Evolutionary conservation across 225 moss, liverwort and hornwort species (phyloP).

Genomic region (Polytrichum commune): DNA sequence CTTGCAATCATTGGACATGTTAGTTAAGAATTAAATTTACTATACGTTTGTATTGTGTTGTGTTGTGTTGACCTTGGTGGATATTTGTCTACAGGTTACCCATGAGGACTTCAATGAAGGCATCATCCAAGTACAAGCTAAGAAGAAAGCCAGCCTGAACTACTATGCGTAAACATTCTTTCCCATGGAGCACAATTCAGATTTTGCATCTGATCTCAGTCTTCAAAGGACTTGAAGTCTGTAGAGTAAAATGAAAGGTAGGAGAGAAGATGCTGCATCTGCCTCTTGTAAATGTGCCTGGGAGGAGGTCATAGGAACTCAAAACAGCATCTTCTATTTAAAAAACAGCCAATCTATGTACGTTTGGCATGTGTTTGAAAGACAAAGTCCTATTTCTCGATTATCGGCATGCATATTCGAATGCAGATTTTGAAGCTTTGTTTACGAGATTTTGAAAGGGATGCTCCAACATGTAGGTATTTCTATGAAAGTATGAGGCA

Average conservation of each 20-base stretch:
- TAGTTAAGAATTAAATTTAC: neutral
- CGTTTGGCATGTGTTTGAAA: too few species aligned
- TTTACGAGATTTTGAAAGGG: too few species aligned
- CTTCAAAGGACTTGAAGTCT: slow-evolving; percentile 3
- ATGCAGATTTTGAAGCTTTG: too few species aligned
- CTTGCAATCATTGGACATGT: neutral
- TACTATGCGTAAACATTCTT: slow-evolving; percentile 69
- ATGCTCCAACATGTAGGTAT: too few species aligned
- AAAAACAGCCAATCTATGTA: too few species aligned
- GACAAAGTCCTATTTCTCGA: too few species aligned
- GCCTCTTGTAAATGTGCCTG: slow-evolving; percentile 34
- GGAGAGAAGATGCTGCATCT: slow-evolving; percentile 3
- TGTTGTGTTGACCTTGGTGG: too few species aligned
- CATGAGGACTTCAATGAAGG: slow-evolving; percentile 98
- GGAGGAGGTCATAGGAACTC: neutral
- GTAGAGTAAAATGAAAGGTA: neutral
- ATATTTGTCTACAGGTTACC: slow-evolving; percentile 57
- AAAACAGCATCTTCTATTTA: too few species aligned
- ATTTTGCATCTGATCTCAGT: slow-evolving; percentile 6
- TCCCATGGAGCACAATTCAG: slow-evolving; percentile 4
- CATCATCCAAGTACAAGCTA: slow-evolving; percentile 98
- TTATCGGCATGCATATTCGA: too few species aligned
- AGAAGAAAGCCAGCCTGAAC: slow-evolving; percentile 97
- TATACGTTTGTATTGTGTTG: neutral
- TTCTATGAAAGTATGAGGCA: too few species aligned